Percentiles rank a stretch among this genome's conserved stretches.
Conservation (phyloP, 352 stramenopile species). For the Phytophthora pini region DNA sequence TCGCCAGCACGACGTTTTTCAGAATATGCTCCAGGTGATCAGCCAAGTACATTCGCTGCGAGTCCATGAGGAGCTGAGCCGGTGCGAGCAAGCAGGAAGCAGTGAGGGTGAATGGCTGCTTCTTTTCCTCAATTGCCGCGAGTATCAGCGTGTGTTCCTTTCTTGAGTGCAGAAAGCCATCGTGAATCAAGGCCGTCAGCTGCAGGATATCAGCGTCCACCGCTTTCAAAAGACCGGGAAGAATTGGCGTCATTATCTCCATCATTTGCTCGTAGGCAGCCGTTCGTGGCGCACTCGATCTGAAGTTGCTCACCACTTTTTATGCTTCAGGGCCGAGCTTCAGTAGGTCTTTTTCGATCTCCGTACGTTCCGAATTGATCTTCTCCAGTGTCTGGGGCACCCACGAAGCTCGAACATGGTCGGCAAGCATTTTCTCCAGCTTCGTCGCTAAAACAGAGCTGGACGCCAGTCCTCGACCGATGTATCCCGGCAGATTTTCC, state of each 20-base stretch:
- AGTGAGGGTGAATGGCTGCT: too few species aligned
- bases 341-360: background rate
- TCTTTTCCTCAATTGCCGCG: too few species aligned
- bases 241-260: background rate
- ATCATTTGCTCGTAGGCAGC: background rate
- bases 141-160: too few species aligned
- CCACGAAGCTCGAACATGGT: background rate
- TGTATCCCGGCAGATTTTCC: constrained; percentile 35
- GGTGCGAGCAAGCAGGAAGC: too few species aligned
- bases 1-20: too few species aligned
- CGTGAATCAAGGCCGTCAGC: too few species aligned
- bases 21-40: too few species aligned
- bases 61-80: too few species aligned
- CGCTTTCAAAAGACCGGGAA: background rate
- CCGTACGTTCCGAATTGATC: background rate
- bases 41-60: too few species aligned
- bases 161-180: too few species aligned
- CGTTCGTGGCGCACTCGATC: background rate
- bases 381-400: too few species aligned
- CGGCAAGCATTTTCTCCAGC: constrained; percentile 1
- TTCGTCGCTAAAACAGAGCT: constrained; percentile 33
- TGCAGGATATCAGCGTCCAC: too few species aligned
- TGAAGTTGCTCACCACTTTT: background rate
- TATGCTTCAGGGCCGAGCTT: background rate
- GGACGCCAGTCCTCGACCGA: constrained; percentile 30